phyloP scores from a whole-genome alignment of 2,329 filamentous ascomycete genomes.

The Scleromitrula shiraiana region DNA sequence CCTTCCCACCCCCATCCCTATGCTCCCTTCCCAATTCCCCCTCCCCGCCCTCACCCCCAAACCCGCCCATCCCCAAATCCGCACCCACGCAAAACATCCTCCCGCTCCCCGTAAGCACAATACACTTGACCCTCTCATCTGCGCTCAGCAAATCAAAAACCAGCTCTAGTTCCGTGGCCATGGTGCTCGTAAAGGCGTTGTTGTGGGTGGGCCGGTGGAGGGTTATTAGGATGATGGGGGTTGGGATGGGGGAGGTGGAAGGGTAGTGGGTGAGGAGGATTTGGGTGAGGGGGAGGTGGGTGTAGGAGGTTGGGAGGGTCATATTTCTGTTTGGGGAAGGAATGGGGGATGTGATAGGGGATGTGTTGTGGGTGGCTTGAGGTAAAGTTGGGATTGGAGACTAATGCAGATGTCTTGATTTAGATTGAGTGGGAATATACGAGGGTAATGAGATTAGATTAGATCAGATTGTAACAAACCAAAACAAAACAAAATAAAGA shows the following conservation, averaged over 20 bases:
- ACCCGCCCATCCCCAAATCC: conserved; percentile 22
- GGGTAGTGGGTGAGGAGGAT: conserved; percentile 44
- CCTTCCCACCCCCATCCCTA: conserved; percentile 42
- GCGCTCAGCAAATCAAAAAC: conserved; percentile 44
- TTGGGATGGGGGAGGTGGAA: conserved; percentile 43
- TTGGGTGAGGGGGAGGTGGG: conserved; percentile 34
- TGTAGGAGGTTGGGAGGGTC: conserved; percentile 33
- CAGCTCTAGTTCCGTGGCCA: conserved; percentile 52
- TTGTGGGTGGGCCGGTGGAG: conserved; percentile 57
- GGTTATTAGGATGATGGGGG: conserved; percentile 53
- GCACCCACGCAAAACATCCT: conserved; percentile 49
- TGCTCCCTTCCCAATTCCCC: no score
- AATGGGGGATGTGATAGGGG: no score
- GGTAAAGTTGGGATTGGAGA: background rate
- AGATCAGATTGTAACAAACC: no score
- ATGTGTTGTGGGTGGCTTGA: no score
- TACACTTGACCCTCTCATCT: conserved; percentile 45
- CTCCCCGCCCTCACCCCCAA: conserved; percentile 42
- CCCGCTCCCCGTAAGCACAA: conserved; percentile 46
- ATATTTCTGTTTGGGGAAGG: no score
- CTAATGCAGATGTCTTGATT: no score
- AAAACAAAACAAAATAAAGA: no score
- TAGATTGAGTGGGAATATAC: no score
- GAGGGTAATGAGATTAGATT: no score
- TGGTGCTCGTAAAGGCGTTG: conserved; percentile 61